phyloP scores from a whole-genome alignment of 1,139 yeast species.

The Blastobotrys buckinghamii region DNA sequence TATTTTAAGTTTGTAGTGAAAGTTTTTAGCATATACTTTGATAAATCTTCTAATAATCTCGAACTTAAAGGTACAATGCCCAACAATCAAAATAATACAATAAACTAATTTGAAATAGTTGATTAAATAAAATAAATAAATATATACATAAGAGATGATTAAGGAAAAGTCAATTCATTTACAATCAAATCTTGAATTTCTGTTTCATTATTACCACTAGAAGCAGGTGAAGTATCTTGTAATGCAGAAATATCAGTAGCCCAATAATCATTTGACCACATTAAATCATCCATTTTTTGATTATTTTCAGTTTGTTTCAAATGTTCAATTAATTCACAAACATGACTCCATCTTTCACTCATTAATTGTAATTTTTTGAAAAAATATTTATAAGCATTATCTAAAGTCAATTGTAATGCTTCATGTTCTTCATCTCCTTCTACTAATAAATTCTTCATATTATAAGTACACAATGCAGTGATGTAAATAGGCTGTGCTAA shows the following conservation, averaged over 20 bases:
- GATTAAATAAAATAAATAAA: too few species aligned
- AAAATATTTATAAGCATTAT: constrained; percentile 13
- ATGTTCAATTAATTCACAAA: background rate
- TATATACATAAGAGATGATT: too few species aligned
- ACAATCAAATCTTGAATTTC: background rate
- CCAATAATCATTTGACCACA: background rate
- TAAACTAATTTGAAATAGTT: too few species aligned
- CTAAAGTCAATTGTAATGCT: background rate
- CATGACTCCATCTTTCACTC: background rate
- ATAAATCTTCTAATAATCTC: too few species aligned
- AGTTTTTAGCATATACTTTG: too few species aligned
- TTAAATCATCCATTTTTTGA: background rate
- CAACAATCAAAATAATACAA: too few species aligned
- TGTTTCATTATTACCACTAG: background rate
- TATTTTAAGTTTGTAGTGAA: too few species aligned
- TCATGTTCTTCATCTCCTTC: constrained; percentile 1
- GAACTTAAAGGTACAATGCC: too few species aligned
- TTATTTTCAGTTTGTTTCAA: background rate
- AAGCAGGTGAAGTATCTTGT: background rate
- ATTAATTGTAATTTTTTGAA: background rate
- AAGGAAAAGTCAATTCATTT: background rate
- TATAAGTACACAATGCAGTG: background rate
- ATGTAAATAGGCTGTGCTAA: constrained; percentile 4
- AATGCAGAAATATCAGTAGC: background rate
- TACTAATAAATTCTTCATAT: background rate